Conservation (phyloP, 2,329 filamentous ascomycete genomes). For the Ophiocordyceps robertsii region DNA sequence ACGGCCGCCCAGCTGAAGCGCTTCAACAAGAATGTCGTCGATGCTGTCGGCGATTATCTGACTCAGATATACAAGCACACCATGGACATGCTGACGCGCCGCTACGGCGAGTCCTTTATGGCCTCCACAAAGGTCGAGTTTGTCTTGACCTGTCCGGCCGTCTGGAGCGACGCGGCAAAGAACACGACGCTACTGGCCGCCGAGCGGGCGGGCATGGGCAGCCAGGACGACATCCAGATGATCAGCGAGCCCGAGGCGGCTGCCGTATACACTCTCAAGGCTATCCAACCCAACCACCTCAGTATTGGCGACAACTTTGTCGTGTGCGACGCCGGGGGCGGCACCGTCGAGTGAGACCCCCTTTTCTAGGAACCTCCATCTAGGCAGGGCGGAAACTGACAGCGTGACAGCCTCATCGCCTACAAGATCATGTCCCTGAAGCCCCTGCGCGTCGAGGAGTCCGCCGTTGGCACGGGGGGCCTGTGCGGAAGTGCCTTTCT, state of each 20-base stretch:
- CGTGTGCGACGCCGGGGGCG: constrained; percentile 49
- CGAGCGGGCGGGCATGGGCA: constrained; percentile 66
- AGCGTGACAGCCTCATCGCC: constrained; percentile 46
- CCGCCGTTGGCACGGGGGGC: constrained; percentile 64
- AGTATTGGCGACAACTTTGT: constrained; percentile 54
- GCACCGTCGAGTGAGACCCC: constrained; percentile 48
- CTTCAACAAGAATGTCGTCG: constrained; percentile 63
- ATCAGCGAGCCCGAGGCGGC: constrained; percentile 73
- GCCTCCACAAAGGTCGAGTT: constrained; percentile 62
- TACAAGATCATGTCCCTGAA: constrained; percentile 66
- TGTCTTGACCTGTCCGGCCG: constrained; percentile 68
- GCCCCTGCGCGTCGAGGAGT: constrained; percentile 63
- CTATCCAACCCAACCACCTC: constrained; percentile 62
- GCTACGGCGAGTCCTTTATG: constrained; percentile 72
- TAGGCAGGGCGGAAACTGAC: constrained; percentile 7
- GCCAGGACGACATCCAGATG: constrained; percentile 56
- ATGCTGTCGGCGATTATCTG: constrained; percentile 69
- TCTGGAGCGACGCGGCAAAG: constrained; percentile 79
- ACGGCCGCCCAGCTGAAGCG: constrained; percentile 64
- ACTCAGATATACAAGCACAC: constrained; percentile 65
- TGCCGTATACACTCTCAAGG: constrained; percentile 67
- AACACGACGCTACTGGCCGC: constrained; percentile 69
- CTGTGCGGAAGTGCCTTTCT: constrained; percentile 68
- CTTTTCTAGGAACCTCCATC: not conserved
- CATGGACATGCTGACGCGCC: constrained; percentile 60